Base-by-base conservation (phyloP, 148 eudicot species). In the Dianthus caryophyllus region DNA sequence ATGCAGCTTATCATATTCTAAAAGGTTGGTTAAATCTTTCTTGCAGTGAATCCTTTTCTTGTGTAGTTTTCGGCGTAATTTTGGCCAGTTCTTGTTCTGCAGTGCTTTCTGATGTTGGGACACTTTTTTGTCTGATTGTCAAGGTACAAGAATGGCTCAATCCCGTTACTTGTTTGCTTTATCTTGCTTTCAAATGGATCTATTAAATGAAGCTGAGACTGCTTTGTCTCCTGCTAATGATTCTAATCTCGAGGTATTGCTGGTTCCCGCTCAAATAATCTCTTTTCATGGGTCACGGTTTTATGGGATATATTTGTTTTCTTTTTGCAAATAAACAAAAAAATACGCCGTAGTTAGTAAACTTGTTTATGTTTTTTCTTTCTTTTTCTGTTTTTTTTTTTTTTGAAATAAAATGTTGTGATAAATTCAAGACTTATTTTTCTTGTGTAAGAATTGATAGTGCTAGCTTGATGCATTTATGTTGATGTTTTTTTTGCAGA, bases 111-210 rank as follows among this genome's bases (percentile, higher is more conserved):
- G 25, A 46, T 53, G 68, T 64, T 36, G 11, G 36, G 29, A 18
- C 64, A 55, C 6, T 30, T 72, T 53, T 74, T 53, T 68, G 38
- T 83, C 64, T 64, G 41, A n/a, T 41, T 41, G 22, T 85, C 78
- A 76, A 94, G 99, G 99, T 64, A 78, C 87, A 56, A 87, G 79
- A 56, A 78, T 80, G 93, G 84, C 97, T 74, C 96, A 88, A 73
- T 90, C 97, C 67, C 92, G 99, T 78, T 94, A 90, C 85, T 82
- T 94, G 88, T 90, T 94, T 78, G 99, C 97, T 44, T 66, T 84
- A 52, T 84, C 97, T 66, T 94, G 97, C 88, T 94, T 86, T 78
- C 87, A 84, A 71, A 90, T 94, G 99, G 93, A 90, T 81, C 96
- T 86, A 65, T 81, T 94, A 56, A 82, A 48, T 50, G 99, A 94